A percentile compares a stretch with the other conserved stretches of the same genome.
Evolutionary conservation across 108 stramenopile genomes (phyloP).

Genomic region (Stephanodiscus triporus): DNA sequence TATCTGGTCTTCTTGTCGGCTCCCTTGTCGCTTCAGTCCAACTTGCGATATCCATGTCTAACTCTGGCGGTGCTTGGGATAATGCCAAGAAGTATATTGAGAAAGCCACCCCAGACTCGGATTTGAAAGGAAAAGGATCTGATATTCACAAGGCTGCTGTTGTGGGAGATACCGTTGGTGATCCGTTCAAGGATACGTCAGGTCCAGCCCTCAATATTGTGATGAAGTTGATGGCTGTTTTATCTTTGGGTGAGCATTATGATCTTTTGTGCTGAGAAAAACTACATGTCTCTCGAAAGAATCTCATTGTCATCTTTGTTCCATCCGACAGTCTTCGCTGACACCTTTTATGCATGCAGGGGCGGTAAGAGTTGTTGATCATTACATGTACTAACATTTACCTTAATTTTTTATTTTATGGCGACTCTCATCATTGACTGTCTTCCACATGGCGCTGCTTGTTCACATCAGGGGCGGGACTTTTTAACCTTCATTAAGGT

Average conservation of each 20-base stretch:
- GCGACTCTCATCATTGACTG: too few species aligned
- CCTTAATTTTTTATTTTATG: background rate
- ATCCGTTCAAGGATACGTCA: slow-evolving; percentile 98
- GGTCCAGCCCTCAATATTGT: slow-evolving; percentile 98
- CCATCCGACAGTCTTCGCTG: slow-evolving; percentile 80
- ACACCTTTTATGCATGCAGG: slow-evolving; percentile 94
- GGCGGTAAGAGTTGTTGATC: slow-evolving; percentile 39
- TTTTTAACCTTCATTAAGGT: slow-evolving; percentile 31
- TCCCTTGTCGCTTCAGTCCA: slow-evolving; percentile 90
- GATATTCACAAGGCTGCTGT: slow-evolving; percentile 97
- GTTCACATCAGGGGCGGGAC: slow-evolving; percentile 21
- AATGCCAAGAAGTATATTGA: slow-evolving; percentile 99
- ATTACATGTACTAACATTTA: background rate
- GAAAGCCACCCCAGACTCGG: slow-evolving; percentile 84
- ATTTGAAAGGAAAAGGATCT: slow-evolving; percentile 91
- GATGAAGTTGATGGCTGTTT: slow-evolving; percentile 98
- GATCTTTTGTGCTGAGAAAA: too few species aligned
- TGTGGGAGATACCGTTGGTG: slow-evolving; percentile 95
- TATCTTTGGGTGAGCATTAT: slow-evolving; percentile 63
- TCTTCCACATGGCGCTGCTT: background rate
- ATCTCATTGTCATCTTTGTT: background rate
- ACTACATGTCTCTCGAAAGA: background rate
- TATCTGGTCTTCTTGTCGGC: slow-evolving; percentile 95
- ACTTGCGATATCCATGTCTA: slow-evolving; percentile 97
- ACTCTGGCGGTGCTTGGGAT: slow-evolving; percentile 99